Percentiles rank a stretch among this genome's conserved stretches.
Conservation (phyloP, 148 eudicot species). For the Camellia sinensis region DNA sequence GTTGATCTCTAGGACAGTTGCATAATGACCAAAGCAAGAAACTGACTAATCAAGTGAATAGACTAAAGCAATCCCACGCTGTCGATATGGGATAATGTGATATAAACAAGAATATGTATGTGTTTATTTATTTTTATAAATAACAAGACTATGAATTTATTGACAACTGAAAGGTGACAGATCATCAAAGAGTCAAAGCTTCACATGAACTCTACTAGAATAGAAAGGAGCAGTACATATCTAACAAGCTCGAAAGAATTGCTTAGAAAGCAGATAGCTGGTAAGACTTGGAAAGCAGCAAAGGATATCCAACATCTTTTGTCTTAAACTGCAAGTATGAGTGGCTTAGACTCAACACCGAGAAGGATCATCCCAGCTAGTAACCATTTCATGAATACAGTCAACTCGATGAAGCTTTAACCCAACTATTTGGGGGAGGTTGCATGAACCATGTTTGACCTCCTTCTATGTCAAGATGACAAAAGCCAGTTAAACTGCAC, state of each 20-base stretch:
- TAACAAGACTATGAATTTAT: no score
- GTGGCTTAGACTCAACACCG: not conserved
- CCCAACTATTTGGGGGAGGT: not conserved
- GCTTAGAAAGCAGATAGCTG: not conserved
- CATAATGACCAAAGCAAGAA: not conserved
- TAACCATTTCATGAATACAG: not conserved
- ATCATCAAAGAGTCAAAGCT: not conserved
- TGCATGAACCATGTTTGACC: not conserved
- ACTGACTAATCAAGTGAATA: not conserved
- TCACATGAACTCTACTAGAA: not conserved
- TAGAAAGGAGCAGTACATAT: not conserved
- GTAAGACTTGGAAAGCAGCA: not conserved
- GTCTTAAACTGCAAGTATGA: not conserved
- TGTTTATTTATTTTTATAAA: no score
- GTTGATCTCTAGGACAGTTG: not conserved
- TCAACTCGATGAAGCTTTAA: not conserved
- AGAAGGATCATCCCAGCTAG: not conserved
- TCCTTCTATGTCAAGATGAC: not conserved
- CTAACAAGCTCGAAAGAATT: not conserved
- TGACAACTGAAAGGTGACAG: not conserved
- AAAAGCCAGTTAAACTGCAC: not conserved
- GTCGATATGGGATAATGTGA: not conserved
- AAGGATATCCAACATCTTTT: not conserved
- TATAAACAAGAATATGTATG: not conserved
- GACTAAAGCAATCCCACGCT: not conserved